These are phyloP conservation scores for Arabidopsis thaliana DNA, from an alignment of 345 rosid genomes.

Conservation along the genomic window TAIR10.1 NC_003076.8:15827501-15828000, in stretches of 20 bases:
- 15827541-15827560: slow-evolving; percentile 6
- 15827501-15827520: slow-evolving; percentile 47
- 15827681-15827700: slow-evolving; percentile 1
- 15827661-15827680: slow-evolving; percentile 40
- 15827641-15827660: slow-evolving; percentile 18
- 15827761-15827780: not conserved
- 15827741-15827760: slow-evolving; percentile 11
- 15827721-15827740: slow-evolving; percentile 18
- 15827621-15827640: not conserved
- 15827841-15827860: no score
- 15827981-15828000: no score
- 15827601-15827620: not conserved
- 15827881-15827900: no score
- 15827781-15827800: slow-evolving; percentile 14
- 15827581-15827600: not conserved
- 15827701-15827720: not conserved
- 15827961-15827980: no score
- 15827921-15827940: no score
- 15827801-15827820: not conserved
- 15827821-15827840: not conserved
- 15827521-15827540: slow-evolving; percentile 11
- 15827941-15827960: no score
- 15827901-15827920: no score
- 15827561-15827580: not conserved
- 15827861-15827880: no score